Evolutionary conservation across 1,284 basidiomycete species (phyloP).

Genomic region (Irpex sp.): DNA sequence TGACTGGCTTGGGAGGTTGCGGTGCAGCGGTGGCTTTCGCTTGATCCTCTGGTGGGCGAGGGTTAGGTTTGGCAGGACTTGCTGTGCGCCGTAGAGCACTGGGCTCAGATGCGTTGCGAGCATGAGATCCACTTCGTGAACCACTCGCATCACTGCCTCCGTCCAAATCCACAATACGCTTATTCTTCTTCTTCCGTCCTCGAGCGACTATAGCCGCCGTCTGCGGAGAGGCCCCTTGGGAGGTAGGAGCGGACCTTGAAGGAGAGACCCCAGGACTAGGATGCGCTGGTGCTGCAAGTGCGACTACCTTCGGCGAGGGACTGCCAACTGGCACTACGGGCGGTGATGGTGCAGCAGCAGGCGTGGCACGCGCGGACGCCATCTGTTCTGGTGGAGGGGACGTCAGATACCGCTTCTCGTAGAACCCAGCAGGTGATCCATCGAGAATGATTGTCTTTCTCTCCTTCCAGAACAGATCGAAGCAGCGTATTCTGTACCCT

Average conservation of each 20-base stretch:
- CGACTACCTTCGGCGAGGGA: constrained; percentile 14
- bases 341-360: constrained; percentile 49
- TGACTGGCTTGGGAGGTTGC: constrained; percentile 12
- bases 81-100: constrained; percentile 8
- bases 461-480: constrained; percentile 81
- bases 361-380: constrained; percentile 43
- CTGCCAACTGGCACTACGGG: constrained; percentile 54
- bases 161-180: constrained; percentile 70
- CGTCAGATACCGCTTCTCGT: constrained; percentile 67
- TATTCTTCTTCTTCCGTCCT: constrained; percentile 52
- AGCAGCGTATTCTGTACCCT: constrained; percentile 73
- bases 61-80: constrained; percentile 13
- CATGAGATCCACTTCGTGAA: constrained; percentile 24
- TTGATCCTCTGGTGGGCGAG: constrained; percentile 6
- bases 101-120: constrained; percentile 21
- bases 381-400: constrained; percentile 47
- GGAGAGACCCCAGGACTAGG: constrained; percentile 29
- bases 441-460: constrained; percentile 73
- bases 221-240: constrained; percentile 41
- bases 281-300: constrained; percentile 29
- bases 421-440: constrained; percentile 69
- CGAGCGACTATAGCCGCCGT: constrained; percentile 37
- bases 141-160: constrained; percentile 32
- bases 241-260: constrained; percentile 36
- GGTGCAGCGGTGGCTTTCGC: constrained; percentile 12